phyloP scores from a whole-genome alignment of 2,329 filamentous ascomycete genomes.

The Ophiostoma fasciatum region DNA sequence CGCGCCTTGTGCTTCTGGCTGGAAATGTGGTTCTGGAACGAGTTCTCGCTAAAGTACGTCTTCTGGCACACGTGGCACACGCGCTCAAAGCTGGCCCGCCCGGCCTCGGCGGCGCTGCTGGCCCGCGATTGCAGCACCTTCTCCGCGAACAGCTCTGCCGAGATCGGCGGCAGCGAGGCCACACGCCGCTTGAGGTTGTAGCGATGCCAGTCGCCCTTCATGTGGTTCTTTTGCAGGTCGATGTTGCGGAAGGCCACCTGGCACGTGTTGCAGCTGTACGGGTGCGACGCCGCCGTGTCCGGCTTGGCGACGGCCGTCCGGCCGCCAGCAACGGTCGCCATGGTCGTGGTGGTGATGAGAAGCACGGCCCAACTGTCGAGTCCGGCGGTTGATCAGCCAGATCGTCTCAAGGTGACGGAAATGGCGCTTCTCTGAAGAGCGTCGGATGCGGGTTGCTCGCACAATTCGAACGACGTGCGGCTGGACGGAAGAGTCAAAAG shows the following conservation, averaged over 20 bases:
- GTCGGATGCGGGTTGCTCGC: no score
- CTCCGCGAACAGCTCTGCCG: constrained; percentile 85
- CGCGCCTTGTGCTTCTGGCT: constrained; percentile 79
- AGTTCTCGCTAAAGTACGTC: constrained; percentile 93
- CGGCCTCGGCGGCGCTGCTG: constrained; percentile 66
- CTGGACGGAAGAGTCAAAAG: no score
- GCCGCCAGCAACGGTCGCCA: constrained; percentile 34
- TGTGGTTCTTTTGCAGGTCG: constrained; percentile 85
- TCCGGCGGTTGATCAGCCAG: no score
- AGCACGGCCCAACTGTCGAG: no score
- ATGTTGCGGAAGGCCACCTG: constrained; percentile 92
- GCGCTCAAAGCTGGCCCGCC: constrained; percentile 79
- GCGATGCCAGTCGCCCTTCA: constrained; percentile 98
- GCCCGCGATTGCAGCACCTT: constrained; percentile 90
- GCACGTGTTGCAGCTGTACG: constrained; percentile 97
- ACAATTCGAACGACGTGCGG: no score
- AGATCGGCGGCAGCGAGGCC: constrained; percentile 76
- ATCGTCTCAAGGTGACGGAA: no score
- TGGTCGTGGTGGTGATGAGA: no score
- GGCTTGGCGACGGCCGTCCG: constrained; percentile 18
- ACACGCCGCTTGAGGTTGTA: constrained; percentile 95
- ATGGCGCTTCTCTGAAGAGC: no score
- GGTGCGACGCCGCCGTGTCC: constrained; percentile 44
- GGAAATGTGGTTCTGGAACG: constrained; percentile 79
- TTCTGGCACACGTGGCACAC: constrained; percentile 71